These are phyloP conservation scores for Nasturtium officinale DNA, from an alignment of 345 rosid genomes.

Conservation along the genomic window DNA sequence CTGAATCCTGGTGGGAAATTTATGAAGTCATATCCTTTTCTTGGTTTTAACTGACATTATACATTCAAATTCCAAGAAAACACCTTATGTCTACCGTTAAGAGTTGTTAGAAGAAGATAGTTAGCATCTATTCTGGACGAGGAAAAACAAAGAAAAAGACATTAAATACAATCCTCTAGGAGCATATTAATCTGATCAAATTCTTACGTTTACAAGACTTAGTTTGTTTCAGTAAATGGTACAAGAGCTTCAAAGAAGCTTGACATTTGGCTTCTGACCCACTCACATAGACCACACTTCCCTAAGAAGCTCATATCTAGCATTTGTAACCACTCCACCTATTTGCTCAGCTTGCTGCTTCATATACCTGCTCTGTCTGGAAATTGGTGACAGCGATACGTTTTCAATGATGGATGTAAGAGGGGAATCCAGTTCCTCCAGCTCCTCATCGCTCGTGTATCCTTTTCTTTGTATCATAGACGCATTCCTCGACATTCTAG, in stretches of 20 bases:
- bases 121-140: background rate
- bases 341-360: slow-evolving; percentile 26
- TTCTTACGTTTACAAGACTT: background rate
- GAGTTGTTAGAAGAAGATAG: background rate
- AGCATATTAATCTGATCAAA: background rate
- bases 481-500: slow-evolving; percentile 50
- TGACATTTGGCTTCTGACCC: background rate
- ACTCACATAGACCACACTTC: slow-evolving; percentile 63
- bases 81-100: background rate
- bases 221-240: background rate
- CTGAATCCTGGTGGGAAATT: background rate
- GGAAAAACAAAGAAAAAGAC: background rate
- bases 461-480: slow-evolving; percentile 80
- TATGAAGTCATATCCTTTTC: background rate
- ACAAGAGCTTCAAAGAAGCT: background rate
- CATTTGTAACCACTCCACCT: slow-evolving; percentile 38
- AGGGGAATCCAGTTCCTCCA: slow-evolving; percentile 80
- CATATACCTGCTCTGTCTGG: background rate
- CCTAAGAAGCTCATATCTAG: slow-evolving; percentile 77
- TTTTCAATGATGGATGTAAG: slow-evolving; percentile 59
- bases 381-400: slow-evolving; percentile 7
- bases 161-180: background rate
- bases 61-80: background rate
- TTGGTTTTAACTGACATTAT: background rate
- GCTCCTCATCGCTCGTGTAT: slow-evolving; percentile 88